Conservation (phyloP, 352 stramenopile species). For the Pythium apleroticum region DNA sequence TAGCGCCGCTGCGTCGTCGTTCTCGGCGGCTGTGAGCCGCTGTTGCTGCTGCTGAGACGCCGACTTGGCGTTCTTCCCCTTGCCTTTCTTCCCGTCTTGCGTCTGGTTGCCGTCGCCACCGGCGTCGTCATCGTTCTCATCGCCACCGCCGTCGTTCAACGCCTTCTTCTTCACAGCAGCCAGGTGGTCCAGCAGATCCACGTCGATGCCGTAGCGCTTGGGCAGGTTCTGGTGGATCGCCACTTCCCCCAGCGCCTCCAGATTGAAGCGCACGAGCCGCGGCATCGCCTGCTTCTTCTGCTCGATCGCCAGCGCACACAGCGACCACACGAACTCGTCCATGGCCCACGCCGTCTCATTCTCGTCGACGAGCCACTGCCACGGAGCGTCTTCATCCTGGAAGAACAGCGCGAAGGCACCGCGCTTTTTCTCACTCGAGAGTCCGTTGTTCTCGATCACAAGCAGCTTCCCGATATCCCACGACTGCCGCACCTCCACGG, state of each 20-base stretch:
- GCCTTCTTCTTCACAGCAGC: conserved; percentile 43
- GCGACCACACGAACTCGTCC: conserved; percentile 73
- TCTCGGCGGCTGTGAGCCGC: conserved; percentile 52
- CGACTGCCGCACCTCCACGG: conserved; percentile 61
- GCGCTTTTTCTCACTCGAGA: conserved; percentile 49
- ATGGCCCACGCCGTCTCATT: conserved; percentile 48
- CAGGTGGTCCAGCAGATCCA: conserved; percentile 56
- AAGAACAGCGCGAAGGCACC: conserved; percentile 61
- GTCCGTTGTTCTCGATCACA: conserved; percentile 58
- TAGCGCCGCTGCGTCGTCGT: conserved; percentile 50
- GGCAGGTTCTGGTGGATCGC: conserved; percentile 49
- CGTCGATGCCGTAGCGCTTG: conserved; percentile 66
- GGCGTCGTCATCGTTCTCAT: not conserved
- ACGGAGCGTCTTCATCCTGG: conserved; percentile 40
- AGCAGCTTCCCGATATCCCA: conserved; percentile 58
- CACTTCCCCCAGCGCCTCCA: conserved; percentile 59
- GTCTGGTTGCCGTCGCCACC: not conserved
- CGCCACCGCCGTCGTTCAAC: conserved; percentile 4
- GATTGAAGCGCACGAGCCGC: conserved; percentile 52
- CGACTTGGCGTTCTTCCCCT: conserved; percentile 11
- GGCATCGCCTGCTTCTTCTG: conserved; percentile 57
- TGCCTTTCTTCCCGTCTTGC: not conserved
- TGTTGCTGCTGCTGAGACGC: conserved; percentile 30
- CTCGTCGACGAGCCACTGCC: conserved; percentile 65
- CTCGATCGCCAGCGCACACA: conserved; percentile 56